Evolutionary conservation across 768 basidiomycete species (phyloP).

Genomic region (Russula olivacea): DNA sequence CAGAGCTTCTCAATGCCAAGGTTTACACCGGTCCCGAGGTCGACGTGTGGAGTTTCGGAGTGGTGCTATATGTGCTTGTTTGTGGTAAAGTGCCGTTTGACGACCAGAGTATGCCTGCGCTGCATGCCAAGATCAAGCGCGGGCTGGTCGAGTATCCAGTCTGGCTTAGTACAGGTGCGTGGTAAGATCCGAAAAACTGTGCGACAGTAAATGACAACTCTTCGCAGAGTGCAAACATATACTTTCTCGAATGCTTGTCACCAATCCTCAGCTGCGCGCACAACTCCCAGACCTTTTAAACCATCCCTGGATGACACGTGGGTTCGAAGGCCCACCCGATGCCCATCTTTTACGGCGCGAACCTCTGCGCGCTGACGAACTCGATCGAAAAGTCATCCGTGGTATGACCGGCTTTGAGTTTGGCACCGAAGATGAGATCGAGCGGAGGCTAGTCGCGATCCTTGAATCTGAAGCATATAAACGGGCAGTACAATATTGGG

Average conservation of each 20-base stretch:
- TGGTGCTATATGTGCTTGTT: slow-evolving; percentile 94
- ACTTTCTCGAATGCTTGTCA: slow-evolving; percentile 93
- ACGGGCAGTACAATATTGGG: slow-evolving; percentile 71
- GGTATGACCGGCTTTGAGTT: slow-evolving; percentile 98
- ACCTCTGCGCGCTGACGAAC: slow-evolving; percentile 81
- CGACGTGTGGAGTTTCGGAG: slow-evolving; percentile 98
- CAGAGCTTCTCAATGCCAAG: slow-evolving; percentile 93
- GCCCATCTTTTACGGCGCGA: slow-evolving; percentile 84
- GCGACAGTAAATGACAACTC: slow-evolving; percentile 3
- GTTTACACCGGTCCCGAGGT: slow-evolving; percentile 97
- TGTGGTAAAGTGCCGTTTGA: slow-evolving; percentile 99
- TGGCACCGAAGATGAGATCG: slow-evolving; percentile 82
- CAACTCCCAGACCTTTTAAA: slow-evolving; percentile 75
- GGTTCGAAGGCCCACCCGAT: slow-evolving; percentile 73
- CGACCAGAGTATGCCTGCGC: slow-evolving; percentile 97
- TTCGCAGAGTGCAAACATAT: slow-evolving; percentile 86
- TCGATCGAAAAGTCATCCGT: slow-evolving; percentile 79
- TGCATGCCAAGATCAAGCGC: slow-evolving; percentile 98
- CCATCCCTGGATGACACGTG: slow-evolving; percentile 92
- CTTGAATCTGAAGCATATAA: slow-evolving; percentile 75
- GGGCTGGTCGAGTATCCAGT: slow-evolving; percentile 96
- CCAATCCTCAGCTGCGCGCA: slow-evolving; percentile 81
- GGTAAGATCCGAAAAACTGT: neutral
- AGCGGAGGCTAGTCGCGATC: slow-evolving; percentile 61
- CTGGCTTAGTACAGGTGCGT: slow-evolving; percentile 88